These are phyloP conservation scores for Arabidopsis arenosa DNA, from an alignment of 345 rosid species.

Conservation along the genomic window DNA sequence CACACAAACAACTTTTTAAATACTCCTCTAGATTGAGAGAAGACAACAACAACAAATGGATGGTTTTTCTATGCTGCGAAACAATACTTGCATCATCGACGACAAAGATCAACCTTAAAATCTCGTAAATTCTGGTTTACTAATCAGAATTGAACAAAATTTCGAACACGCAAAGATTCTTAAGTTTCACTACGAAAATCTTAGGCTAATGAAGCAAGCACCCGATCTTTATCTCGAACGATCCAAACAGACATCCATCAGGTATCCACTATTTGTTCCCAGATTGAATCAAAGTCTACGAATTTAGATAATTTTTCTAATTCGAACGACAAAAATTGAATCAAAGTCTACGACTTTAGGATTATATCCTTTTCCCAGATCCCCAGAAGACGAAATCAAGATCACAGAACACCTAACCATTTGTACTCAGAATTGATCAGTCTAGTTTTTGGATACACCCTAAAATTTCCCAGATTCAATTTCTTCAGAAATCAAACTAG, in stretches of 20 bases:
- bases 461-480: constrained; percentile 33
- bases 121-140: background rate
- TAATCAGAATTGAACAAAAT: background rate
- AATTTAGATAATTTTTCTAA: constrained; percentile 13
- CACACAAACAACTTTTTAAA: background rate
- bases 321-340: background rate
- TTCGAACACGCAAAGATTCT: background rate
- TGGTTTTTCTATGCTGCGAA: background rate
- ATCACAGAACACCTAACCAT: constrained; percentile 13
- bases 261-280: background rate
- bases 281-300: constrained; percentile 27
- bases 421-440: constrained; percentile 12
- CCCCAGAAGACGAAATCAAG: constrained; percentile 18
- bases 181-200: background rate
- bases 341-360: background rate
- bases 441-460: background rate
- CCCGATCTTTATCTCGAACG: constrained; percentile 4
- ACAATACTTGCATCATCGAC: background rate
- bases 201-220: constrained; percentile 17
- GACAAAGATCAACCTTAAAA: constrained; percentile 4
- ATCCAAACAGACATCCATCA: constrained; percentile 30
- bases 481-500: constrained; percentile 7
- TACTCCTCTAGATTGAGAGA: background rate
- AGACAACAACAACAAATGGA: constrained; percentile 10
- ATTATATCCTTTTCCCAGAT: constrained; percentile 14